Evolutionary conservation across 306 rosid genomes (phyloP), one percentile per base, ranked within the genome.

Genomic region (Quercus berberidifolia): DNA sequence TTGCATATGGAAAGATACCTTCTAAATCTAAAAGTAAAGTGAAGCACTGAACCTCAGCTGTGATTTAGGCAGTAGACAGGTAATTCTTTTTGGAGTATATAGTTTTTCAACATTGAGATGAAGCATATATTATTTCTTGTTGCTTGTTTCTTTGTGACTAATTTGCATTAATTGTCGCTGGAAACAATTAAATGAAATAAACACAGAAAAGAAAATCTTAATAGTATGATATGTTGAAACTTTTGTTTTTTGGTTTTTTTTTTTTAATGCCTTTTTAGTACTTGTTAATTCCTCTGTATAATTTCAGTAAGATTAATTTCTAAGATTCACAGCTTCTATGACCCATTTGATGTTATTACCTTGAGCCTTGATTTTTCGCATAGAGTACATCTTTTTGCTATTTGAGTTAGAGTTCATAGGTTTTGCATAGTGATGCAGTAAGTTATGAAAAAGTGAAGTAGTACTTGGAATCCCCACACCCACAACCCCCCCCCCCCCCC

Each of bases 11-110:
- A 77, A 80, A 80, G 80, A 70, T 78, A 63, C 54, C 88, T 46
- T 73, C 90, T 7, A 90, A 89, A 80, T 74, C 91, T 6, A 90
- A 86, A 84, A 86, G 25, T 41, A 85, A 88, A 58, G 83, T 71
- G 52, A 88, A 86, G 75, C 83, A 89, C 71, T 89, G 84, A 80
- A 65, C 38, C 23, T 15, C 26, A 69, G 57, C 80, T 19, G 31
- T 73, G 17, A 26, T 80, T 73, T 76, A 19, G 56, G 63, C 55
- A 13, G 20, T 59, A 11, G 59, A 52, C 87, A 87, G 91, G 93
- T 87, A 68, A 81, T 76, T 74, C 63, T 73, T 73, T 77, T 62
- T 56, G 70, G 71, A 33, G 59, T 63, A 63, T 28, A 11, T 1
- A 13, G 19, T 26, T 63, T 23, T 63, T 5, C 10, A 13, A 13